Evolutionary conservation across 2,329 filamentous ascomycete species (phyloP).

Genomic region (Penicillium sp.): DNA sequence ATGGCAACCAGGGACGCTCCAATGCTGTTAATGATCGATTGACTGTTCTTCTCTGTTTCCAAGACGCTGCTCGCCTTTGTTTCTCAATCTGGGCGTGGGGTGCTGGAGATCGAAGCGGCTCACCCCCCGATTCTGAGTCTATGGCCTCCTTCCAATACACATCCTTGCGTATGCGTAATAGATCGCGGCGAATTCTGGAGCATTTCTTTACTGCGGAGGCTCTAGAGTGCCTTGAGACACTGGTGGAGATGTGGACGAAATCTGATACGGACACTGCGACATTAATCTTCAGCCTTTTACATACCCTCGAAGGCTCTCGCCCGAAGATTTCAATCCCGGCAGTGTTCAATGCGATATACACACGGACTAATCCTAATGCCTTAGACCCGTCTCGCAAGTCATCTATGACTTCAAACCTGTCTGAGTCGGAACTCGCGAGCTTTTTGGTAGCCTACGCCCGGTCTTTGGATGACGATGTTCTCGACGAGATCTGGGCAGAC

Average conservation of each 20-base stretch:
- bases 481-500: slow-evolving; percentile 97
- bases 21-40: slow-evolving; percentile 90
- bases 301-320: slow-evolving; percentile 86
- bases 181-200: slow-evolving; percentile 84
- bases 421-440: slow-evolving; percentile 80
- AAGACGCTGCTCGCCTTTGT: slow-evolving; percentile 90
- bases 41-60: slow-evolving; percentile 93
- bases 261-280: slow-evolving; percentile 57
- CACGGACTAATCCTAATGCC: slow-evolving; percentile 81
- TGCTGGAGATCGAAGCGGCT: slow-evolving; percentile 53
- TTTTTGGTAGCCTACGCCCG: slow-evolving; percentile 90
- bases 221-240: slow-evolving; percentile 88
- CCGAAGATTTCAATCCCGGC: slow-evolving; percentile 92
- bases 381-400: slow-evolving; percentile 82
- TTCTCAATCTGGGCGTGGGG: slow-evolving; percentile 96
- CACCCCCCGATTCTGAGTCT: slow-evolving; percentile 66
- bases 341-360: slow-evolving; percentile 95
- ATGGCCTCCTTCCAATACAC: slow-evolving; percentile 87
- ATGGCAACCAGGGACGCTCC: slow-evolving; percentile 75
- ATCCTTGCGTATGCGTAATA: slow-evolving; percentile 86
- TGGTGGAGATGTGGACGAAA: slow-evolving; percentile 80
- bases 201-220: slow-evolving; percentile 92
- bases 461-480: slow-evolving; percentile 92
- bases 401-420: slow-evolving; percentile 81
- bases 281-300: slow-evolving; percentile 81